Evolutionary conservation across 495 filamentous ascomycete genomes (phyloP).

Genomic region (Terfezia boudieri): DNA sequence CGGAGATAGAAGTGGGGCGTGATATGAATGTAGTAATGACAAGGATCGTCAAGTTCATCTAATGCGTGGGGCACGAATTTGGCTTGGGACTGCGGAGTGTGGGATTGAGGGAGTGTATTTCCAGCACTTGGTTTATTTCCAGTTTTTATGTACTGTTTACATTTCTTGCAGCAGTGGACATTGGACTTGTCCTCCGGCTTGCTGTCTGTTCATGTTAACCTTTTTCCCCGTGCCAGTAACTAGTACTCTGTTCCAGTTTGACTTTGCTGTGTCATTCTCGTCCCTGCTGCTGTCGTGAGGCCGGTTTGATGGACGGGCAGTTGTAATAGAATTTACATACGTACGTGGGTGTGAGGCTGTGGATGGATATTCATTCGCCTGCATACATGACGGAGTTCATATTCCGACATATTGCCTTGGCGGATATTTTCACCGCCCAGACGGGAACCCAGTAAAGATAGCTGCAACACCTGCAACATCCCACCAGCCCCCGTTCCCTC

Average conservation of each 20-base stretch:
- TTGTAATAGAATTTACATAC: too few relatives aligned
- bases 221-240: background rate
- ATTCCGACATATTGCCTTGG: too few relatives aligned
- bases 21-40: background rate
- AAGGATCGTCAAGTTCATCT: constrained; percentile 1
- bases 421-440: too few relatives aligned
- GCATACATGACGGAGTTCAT: too few relatives aligned
- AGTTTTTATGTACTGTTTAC: background rate
- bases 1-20: background rate
- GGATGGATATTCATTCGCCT: too few relatives aligned
- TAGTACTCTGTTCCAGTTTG: background rate
- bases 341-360: too few relatives aligned
- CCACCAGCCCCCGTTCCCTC: background rate
- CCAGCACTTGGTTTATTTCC: background rate
- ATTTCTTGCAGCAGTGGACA: too few relatives aligned
- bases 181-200: too few relatives aligned
- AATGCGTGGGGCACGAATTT: background rate
- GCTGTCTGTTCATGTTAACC: too few relatives aligned
- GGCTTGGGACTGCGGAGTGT: background rate
- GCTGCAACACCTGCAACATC: too few relatives aligned
- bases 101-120: background rate
- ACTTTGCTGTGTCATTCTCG: background rate
- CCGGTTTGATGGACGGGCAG: too few relatives aligned
- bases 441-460: too few relatives aligned
- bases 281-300: background rate